Evolutionary conservation across 2,329 filamentous ascomycete genomes (phyloP).

Genomic region (Ophiostoma populinum): DNA sequence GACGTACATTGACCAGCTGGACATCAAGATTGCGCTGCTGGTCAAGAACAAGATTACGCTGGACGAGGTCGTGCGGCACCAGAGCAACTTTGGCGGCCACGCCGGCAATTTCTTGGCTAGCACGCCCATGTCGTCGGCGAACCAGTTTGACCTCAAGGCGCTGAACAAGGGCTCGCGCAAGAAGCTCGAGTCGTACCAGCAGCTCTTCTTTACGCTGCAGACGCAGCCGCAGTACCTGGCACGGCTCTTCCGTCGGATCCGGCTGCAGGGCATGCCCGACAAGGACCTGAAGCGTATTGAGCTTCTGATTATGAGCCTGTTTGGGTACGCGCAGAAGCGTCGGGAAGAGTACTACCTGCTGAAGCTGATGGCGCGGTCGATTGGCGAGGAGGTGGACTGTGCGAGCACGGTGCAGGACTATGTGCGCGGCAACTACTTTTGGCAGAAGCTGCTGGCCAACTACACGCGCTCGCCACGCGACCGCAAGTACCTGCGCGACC

Average conservation of each 20-base stretch:
- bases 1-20: constrained; percentile 94
- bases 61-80: constrained; percentile 92
- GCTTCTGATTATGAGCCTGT: constrained; percentile 86
- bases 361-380: constrained; percentile 68
- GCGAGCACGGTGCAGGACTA: constrained; percentile 66
- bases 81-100: constrained; percentile 87
- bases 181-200: constrained; percentile 93
- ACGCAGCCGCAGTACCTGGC: constrained; percentile 93
- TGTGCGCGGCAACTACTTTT: constrained; percentile 79
- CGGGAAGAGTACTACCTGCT: constrained; percentile 93
- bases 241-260: constrained; percentile 66
- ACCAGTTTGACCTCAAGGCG: constrained; percentile 91
- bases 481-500: constrained; percentile 76
- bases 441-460: constrained; percentile 68
- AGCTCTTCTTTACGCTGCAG: constrained; percentile 92
- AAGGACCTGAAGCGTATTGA: constrained; percentile 89
- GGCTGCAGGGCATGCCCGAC: constrained; percentile 70
- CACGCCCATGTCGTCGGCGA: constrained; percentile 71
- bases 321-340: constrained; percentile 92
- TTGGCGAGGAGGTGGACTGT: constrained; percentile 69
- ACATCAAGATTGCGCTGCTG: constrained; percentile 94
- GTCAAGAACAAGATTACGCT: constrained; percentile 99
- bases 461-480: constrained; percentile 86
- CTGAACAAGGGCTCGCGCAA: constrained; percentile 91
- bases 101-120: constrained; percentile 65